Base-by-base conservation (phyloP, 345 rosid genomes). In the Turritis glabra region DNA sequence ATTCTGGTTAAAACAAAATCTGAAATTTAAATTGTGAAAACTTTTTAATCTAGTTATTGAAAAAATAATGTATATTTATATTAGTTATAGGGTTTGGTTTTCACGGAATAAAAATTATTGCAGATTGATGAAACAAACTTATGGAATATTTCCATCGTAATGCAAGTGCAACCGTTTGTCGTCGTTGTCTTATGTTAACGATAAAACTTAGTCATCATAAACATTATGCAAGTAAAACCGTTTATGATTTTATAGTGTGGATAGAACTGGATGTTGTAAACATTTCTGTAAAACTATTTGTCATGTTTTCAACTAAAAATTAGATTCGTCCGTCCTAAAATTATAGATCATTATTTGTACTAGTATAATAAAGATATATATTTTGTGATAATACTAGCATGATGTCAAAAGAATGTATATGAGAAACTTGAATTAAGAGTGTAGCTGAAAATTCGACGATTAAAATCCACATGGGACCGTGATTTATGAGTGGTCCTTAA, bases 391-490 rank as follows among this genome's bases (percentile, higher is more conserved):
- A 26, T 54, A 29, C 7, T 54, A 27, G 1, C 2, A 55, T 15
- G 60, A 55, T 55, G 21, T 23, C 30, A n/a, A n/a, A n/a, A 30
- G 8, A 15, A 27, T 29, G 0, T 30, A 17, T 30, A 8, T 57
- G 8, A 2, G 19, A 67, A 14, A 59, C 25, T 23, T 47, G 38
- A 59, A 17, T 50, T 63, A 43, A 22, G 5, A 21, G 8, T 18
- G 18, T 21, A 65, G 17, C 56, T 56, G 22, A 54, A 32, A 65
- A 53, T n/a, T 66, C 30, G 32, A 37, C 14, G 8, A 67, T 26
- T 47, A 35, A 58, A 69, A 59, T 60, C 22, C 57, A 76, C 79
- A 61, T 69, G 74, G 55, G 69, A 30, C 64, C 19, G 10, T 68
- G 64, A 50, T 38, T 26, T 47, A 67, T 27, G 69, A 68, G 40